A percentile compares a stretch with the other conserved stretches of the same genome.
These are phyloP conservation scores for Aethionema arabicum DNA, from an alignment of 345 rosid species.

Conservation along the genomic window DNA sequence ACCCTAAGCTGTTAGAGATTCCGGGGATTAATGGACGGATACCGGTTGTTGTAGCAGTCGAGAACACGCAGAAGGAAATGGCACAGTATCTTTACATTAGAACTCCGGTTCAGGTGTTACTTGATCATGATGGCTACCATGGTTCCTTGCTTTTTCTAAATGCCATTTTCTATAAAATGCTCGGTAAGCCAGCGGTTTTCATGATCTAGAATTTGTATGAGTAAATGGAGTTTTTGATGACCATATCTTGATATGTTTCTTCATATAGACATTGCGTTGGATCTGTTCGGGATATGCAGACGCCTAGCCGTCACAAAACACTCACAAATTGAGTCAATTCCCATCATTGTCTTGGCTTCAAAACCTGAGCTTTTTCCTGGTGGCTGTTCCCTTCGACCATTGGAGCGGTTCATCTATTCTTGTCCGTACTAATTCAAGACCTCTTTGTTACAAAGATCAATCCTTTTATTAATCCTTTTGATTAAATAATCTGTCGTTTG, in stretches of 20 bases:
- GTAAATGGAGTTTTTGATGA: neutral
- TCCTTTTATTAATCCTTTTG: neutral
- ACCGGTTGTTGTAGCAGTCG: conserved; percentile 35
- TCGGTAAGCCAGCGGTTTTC: conserved; percentile 27
- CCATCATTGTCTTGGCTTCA: conserved; percentile 40
- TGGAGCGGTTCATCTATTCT: conserved; percentile 34
- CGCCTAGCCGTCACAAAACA: conserved; percentile 41
- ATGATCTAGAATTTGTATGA: conserved; percentile 2
- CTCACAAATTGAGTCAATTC: conserved; percentile 33
- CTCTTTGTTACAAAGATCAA: conserved; percentile 1
- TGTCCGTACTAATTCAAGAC: conserved; percentile 26
- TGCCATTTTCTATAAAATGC: conserved; percentile 36
- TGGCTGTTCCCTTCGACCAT: conserved; percentile 34
- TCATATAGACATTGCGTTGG: conserved; percentile 33
- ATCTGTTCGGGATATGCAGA: conserved; percentile 28
- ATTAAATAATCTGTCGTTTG: neutral
- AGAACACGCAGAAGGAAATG: conserved; percentile 35
- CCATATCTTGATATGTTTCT: conserved; percentile 4
- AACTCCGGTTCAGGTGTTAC: conserved; percentile 35
- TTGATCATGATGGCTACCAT: conserved; percentile 32
- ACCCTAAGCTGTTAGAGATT: conserved; percentile 35
- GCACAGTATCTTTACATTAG: conserved; percentile 37
- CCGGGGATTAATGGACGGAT: conserved; percentile 36
- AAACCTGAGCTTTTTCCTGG: conserved; percentile 37
- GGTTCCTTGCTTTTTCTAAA: conserved; percentile 31